Conservation (phyloP, 331 rosid genomes). For the Acacia concinna region DNA sequence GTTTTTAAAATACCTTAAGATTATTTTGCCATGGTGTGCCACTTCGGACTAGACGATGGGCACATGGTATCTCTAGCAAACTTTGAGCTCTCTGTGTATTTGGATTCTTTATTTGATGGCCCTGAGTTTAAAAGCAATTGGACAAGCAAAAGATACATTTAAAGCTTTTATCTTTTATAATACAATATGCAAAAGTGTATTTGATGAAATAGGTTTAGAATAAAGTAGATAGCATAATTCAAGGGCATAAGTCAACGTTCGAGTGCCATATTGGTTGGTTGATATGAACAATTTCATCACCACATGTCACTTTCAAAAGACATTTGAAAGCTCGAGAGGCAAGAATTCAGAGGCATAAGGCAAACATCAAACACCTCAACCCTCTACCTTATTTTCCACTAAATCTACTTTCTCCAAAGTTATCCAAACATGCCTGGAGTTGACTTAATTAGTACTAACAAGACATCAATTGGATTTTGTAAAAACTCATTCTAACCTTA, state of each 20-base stretch:
- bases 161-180: not conserved
- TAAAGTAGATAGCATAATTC: not conserved
- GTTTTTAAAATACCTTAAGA: conserved; percentile 60
- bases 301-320: no score
- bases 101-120: conserved; percentile 92
- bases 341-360: not conserved
- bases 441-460: not conserved
- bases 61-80: conserved; percentile 84
- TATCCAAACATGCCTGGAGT: not conserved
- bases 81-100: conserved; percentile 93
- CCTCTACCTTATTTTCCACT: not conserved
- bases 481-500: conserved; percentile 53
- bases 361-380: not conserved
- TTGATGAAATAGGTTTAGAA: not conserved
- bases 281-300: no score
- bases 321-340: no score
- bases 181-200: not conserved
- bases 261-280: no score
- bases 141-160: conserved; percentile 2
- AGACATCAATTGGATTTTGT: not conserved
- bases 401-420: not conserved
- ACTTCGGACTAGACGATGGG: conserved; percentile 73
- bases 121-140: conserved; percentile 50
- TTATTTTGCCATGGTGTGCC: conserved; percentile 94
- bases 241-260: no score